Percentiles rank a stretch among this genome's conserved stretches.
Evolutionary conservation across 306 rosid species (phyloP).

Genomic region (Sechiopsis laciniata): DNA sequence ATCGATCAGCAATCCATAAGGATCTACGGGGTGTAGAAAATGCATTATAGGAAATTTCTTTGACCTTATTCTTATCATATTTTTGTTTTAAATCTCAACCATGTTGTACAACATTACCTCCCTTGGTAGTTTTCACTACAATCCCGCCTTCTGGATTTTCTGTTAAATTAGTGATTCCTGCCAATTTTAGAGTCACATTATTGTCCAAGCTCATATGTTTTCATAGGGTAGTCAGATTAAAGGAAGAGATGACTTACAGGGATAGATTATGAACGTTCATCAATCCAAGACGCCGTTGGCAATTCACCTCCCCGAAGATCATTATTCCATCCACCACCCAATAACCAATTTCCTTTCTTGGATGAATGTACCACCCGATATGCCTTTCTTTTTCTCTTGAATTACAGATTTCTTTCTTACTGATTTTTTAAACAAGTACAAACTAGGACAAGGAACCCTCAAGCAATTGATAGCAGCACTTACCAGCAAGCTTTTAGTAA

Average conservation of each 20-base stretch:
- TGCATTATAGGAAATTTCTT: neutral
- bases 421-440: no score
- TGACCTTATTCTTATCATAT: neutral
- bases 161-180: conserved; percentile 49
- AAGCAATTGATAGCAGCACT: no score
- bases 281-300: conserved; percentile 74
- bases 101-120: conserved; percentile 41
- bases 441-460: no score
- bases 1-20: conserved; percentile 71
- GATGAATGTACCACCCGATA: no score
- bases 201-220: conserved; percentile 68
- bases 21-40: conserved; percentile 45
- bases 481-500: no score
- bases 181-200: conserved; percentile 54
- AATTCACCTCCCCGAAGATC: conserved; percentile 82
- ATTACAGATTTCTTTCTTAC: no score
- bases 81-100: conserved; percentile 11
- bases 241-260: conserved; percentile 52
- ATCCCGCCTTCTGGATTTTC: conserved; percentile 71
- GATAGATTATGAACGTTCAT: conserved; percentile 54
- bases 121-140: conserved; percentile 43
- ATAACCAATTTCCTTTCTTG: conserved; percentile 74
- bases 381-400: no score
- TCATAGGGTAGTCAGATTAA: conserved; percentile 21
- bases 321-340: conserved; percentile 97